Percentiles rank a stretch among this genome's conserved stretches.
Evolutionary conservation across 371 early-diverging fungal species (phyloP).

Genomic region (Amoeboaphelidium occidentale): DNA sequence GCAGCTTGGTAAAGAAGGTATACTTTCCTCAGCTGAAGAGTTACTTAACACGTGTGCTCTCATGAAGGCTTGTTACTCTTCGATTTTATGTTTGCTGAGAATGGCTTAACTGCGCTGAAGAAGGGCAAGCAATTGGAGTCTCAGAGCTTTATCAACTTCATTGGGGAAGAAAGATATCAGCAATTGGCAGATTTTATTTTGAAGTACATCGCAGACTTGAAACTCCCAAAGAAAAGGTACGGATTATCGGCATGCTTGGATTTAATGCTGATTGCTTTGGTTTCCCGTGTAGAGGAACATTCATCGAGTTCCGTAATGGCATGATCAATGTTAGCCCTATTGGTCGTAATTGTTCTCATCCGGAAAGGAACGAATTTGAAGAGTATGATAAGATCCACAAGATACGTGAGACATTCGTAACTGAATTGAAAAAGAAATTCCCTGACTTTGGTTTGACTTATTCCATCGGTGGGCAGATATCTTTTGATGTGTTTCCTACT

Average conservation of each 20-base stretch:
- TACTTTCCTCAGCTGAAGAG: neutral
- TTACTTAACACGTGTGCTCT: neutral
- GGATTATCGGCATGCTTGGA: neutral
- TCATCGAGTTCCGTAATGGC: slow-evolving; percentile 96
- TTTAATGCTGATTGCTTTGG: slow-evolving; percentile 1
- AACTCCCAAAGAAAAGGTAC: slow-evolving; percentile 83
- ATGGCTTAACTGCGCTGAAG: slow-evolving; percentile 92
- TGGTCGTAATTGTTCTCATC: slow-evolving; percentile 84
- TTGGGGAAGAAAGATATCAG: slow-evolving; percentile 93
- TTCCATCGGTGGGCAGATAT: slow-evolving; percentile 99
- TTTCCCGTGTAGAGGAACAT: slow-evolving; percentile 55
- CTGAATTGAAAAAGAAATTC: slow-evolving; percentile 61
- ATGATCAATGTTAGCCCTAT: slow-evolving; percentile 99
- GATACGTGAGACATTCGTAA: slow-evolving; percentile 68
- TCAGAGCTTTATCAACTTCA: slow-evolving; percentile 71
- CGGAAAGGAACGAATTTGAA: slow-evolving; percentile 87
- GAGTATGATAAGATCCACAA: slow-evolving; percentile 62
- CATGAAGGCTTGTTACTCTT: slow-evolving; percentile 46
- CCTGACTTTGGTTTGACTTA: slow-evolving; percentile 66
- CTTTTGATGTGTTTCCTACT: slow-evolving; percentile 97
- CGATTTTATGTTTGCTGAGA: slow-evolving; percentile 97
- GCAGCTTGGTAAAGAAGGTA: slow-evolving; percentile 78
- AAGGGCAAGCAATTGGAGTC: slow-evolving; percentile 43
- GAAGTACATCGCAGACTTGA: slow-evolving; percentile 80
- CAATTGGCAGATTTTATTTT: slow-evolving; percentile 82